Evolutionary conservation across 1,284 basidiomycete species (phyloP), one percentile per base, ranked within the genome.

Genomic region (Tranzscheliella williamsii): DNA sequence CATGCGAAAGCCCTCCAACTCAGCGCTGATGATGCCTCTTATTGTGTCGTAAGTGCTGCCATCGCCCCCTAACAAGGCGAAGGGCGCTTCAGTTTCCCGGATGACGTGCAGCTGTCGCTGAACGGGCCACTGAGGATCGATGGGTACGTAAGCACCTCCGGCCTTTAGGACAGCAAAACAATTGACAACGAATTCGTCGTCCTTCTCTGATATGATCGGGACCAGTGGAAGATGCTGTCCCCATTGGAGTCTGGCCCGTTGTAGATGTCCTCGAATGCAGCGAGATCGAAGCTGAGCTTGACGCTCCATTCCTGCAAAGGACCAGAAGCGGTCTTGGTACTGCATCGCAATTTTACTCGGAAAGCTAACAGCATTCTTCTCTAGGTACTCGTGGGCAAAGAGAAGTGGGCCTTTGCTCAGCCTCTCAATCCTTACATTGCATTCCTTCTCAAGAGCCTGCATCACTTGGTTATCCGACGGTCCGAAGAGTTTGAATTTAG

Each of bases 81-180:
- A 18, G 12, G 18, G 11, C 11, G 33, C 18, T 12, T 8, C 11
- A 35, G 33, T 35, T 35, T 35, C 33, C 17, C 17, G 15, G 11
- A 35, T 8, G 11, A 35, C 18, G 33, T 35, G 27, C 9, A 35
- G 15, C 17, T 35, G 11, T 35, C 18, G 15, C 33, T 35, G 33
- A 35, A n/a, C 11, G 17, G 33, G 18, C 15, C 33, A 35, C 7
- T 41, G 20, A 6, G 41, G 41, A 23, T 35, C 31, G 20, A 42
- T 42, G 16, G 41, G 32, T 15, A 42, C 32, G 41, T 42, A 35
- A 16, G 41, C 41, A 24, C 26, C 41, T 20, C 41, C 41, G n/a
- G 41, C 41, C 23, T 23, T 42, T 17, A 35, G 8, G 11, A 42
- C 27, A 15, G 41, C 41, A 32, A 42, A 21, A 15, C n/a, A 16